Conservation (phyloP, 441 rosid genomes). For the Mallotus repandus region DNA sequence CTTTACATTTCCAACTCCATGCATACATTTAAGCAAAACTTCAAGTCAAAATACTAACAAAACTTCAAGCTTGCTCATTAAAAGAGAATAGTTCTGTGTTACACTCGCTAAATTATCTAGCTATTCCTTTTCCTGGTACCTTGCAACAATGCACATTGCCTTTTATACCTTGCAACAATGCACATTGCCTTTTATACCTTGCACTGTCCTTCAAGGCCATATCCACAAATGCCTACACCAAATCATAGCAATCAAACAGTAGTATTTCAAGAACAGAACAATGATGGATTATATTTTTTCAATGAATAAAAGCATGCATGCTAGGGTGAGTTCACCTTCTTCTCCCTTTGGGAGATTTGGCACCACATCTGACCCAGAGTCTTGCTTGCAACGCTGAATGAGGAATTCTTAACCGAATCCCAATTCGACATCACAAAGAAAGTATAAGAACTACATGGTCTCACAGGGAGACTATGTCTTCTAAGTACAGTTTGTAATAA, state of each 20-base stretch:
- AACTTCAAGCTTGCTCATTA: background rate
- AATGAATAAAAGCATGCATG: background rate
- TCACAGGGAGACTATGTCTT: slow-evolving; percentile 12
- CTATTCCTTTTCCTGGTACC: background rate
- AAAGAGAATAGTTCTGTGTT: background rate
- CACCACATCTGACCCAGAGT: slow-evolving; percentile 23
- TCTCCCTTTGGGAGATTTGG: slow-evolving; percentile 9
- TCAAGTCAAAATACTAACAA: background rate
- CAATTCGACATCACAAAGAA: slow-evolving; percentile 16
- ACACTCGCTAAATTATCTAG: background rate
- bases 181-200: slow-evolving; percentile 20
- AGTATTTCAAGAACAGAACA: background rate
- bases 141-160: slow-evolving; percentile 7
- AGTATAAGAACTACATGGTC: slow-evolving; percentile 20
- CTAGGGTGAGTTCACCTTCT: slow-evolving; percentile 1
- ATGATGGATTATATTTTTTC: too few relatives aligned
- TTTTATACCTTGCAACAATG: slow-evolving; percentile 18
- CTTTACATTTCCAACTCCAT: too few relatives aligned
- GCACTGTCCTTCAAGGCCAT: slow-evolving; percentile 20
- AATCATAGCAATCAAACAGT: background rate
- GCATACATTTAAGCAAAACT: background rate
- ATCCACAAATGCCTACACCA: slow-evolving; percentile 8
- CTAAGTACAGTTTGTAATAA: slow-evolving; percentile 11
- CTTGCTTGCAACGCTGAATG: slow-evolving; percentile 21
- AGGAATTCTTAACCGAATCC: slow-evolving; percentile 12